These are phyloP conservation scores for Raphanus sativus DNA, from an alignment of 345 rosid species.

Conservation along the genomic window DNA sequence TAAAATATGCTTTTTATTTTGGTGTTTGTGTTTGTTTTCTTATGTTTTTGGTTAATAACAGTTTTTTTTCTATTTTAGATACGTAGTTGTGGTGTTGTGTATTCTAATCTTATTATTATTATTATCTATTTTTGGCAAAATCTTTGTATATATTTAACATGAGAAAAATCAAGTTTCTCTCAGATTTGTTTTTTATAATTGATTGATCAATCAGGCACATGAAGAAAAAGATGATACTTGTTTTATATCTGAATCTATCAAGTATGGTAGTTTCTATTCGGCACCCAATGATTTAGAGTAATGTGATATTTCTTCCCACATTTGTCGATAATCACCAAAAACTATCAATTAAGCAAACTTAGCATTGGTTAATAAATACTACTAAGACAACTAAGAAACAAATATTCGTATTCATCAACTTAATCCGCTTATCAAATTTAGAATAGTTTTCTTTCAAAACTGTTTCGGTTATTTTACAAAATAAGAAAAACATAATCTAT, in stretches of 20 bases:
- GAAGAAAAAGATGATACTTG: not conserved
- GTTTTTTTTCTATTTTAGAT: not conserved
- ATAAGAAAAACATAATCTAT: not conserved
- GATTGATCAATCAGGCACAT: not conserved
- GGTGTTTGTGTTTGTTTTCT: not conserved
- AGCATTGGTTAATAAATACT: not conserved
- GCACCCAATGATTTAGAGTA: not conserved
- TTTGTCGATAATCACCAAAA: conserved; percentile 3
- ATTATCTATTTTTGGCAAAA: not conserved
- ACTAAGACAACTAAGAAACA: conserved; percentile 23
- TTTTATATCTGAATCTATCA: conserved; percentile 9
- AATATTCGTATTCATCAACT: conserved; percentile 3
- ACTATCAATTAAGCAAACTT: not conserved
- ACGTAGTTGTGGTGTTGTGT: not conserved
- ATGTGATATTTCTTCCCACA: conserved; percentile 14
- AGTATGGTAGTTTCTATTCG: not conserved
- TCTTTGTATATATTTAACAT: not conserved
- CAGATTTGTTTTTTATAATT: not conserved
- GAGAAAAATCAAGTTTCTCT: not conserved
- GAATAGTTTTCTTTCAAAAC: not conserved
- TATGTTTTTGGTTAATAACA: not conserved
- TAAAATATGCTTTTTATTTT: not conserved
- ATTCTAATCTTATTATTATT: not conserved
- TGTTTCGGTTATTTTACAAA: not conserved
- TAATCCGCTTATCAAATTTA: not conserved